Evolutionary conservation across 2,329 filamentous ascomycete genomes (phyloP), one percentile per base, ranked within the genome.

Genomic region (Hortaea werneckii): DNA sequence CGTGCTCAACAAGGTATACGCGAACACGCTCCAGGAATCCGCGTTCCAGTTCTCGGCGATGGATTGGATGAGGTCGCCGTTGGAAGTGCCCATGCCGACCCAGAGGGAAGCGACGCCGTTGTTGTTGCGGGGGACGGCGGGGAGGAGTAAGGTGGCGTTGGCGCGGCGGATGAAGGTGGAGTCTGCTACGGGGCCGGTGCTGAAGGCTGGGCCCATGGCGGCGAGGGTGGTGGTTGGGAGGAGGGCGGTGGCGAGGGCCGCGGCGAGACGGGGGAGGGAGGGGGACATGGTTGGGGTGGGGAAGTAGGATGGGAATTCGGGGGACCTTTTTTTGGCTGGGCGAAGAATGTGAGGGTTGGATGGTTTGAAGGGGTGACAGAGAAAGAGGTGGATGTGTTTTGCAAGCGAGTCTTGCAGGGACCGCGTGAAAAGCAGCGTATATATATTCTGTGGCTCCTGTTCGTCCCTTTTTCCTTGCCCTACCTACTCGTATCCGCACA

Each of bases 11-110:
- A 20, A 20, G 2, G 20, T 20, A 20, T 20, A 20, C 20, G 20
- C 20, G 20, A 20, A 20, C 20, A 20, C 20, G 20, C 20, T 20
- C 20, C 20, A 20, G 20, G 20, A 20, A 20, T 20, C 20, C 20
- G 20, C 20, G 20, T 20, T 20, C 20, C 20, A 20, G 20, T 20
- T 20, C 20, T 20, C 20, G 20, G 20, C 20, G 20, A 73, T 69
- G 4, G 68, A 69, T 60, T 73, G 70, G 47, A 74, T 67, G 54
- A 74, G 51, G 46, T 73, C 66, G 26, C 67, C 69, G n/a, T 65
- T 64, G 4, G 65, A 67, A 4, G 69, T 73, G 4, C 70, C 69
- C 69, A 73, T 72, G 9, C 71, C 71, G 11, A 71, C 67, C 71
- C 70, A 73, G n/a, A 74, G 60, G 6, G 68, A 68, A 12, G 65